Evolutionary conservation across 495 filamentous ascomycete genomes (phyloP), one percentile per base, ranked within the genome.

Genomic region (Annulohypoxylon moriforme): DNA sequence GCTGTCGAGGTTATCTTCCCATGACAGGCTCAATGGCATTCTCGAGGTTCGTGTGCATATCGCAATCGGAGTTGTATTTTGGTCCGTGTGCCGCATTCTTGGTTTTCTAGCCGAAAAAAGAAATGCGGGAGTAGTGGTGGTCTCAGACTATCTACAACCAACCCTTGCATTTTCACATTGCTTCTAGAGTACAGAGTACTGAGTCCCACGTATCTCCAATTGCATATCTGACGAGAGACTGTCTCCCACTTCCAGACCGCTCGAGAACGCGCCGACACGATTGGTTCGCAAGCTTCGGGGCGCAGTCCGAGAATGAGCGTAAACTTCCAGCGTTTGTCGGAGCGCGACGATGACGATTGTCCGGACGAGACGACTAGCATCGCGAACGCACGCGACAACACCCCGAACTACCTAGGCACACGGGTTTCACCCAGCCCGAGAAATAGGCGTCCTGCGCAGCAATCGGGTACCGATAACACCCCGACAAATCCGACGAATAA

Each of bases 21-120:
- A 82, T 46, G 78, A 82, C 16, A 78, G 82, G 36, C 67, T 84
- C 61, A 77, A 76, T 61, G 73, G 76, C 13, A 83, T 84, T 72
- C 81, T 84, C 61, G 77, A 84, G 81, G 82, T 84, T 68, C 68
- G 76, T 69, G 20, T 25, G 58, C 46, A 59, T 60, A 57, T 27
- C 49, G 25, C 40, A 47, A 34, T 63, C 56, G 22, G 29, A 10
- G 40, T 58, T 55, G 20, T 29, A 42, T 13, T 34, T 4, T 20
- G 7, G 38, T 55, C 27, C 40, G 40, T 44, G 40, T 44, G 36
- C n/a, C n/a, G 11, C 11, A 2, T 40, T 40, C n/a, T 14, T 40
- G 40, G 33, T 4, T 44, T 44, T 49, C 14, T 27, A 27, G 24
- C 16, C 20, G 34, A 34, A 40, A 50, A 71, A 58, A 62, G 36